Conservation (phyloP, 805 yeast genomes). For the Sungouiella thailandica region DNA sequence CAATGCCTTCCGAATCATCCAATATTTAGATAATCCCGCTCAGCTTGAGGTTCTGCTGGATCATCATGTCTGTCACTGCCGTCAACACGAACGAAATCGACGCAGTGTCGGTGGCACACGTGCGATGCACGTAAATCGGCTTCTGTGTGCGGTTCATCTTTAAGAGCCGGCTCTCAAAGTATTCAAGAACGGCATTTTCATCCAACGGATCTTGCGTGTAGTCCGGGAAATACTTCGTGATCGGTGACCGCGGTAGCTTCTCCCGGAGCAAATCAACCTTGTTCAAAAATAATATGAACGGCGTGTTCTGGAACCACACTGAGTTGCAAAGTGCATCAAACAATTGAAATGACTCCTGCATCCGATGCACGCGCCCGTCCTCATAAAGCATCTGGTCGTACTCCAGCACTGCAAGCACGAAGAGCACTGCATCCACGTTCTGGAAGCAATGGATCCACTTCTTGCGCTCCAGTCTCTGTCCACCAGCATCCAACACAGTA, state of each 20-base stretch:
- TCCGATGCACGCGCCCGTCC: slow-evolving; percentile 81
- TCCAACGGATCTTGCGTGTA: slow-evolving; percentile 61
- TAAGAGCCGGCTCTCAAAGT: slow-evolving; percentile 64
- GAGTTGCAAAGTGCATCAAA: slow-evolving; percentile 84
- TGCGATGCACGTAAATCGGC: slow-evolving; percentile 85
- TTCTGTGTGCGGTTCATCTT: slow-evolving; percentile 59
- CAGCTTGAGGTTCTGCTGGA: slow-evolving; percentile 73
- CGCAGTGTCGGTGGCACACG: slow-evolving; percentile 91
- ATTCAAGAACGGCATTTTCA: slow-evolving; percentile 61
- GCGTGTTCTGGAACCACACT: slow-evolving; percentile 77
- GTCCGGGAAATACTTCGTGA: slow-evolving; percentile 72
- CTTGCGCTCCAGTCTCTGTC: slow-evolving; percentile 84
- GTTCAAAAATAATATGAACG: slow-evolving; percentile 84
- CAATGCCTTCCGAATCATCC: no score
- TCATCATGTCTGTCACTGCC: slow-evolving; percentile 88
- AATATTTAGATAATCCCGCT: slow-evolving; percentile 68
- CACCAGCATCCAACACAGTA: slow-evolving; percentile 92
- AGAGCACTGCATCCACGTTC: slow-evolving; percentile 80
- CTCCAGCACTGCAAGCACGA: slow-evolving; percentile 86
- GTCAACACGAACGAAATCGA: slow-evolving; percentile 86
- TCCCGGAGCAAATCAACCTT: slow-evolving; percentile 77
- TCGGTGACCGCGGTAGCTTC: slow-evolving; percentile 62
- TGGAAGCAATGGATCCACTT: slow-evolving; percentile 96
- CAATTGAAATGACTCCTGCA: slow-evolving; percentile 82
- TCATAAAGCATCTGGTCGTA: slow-evolving; percentile 90